phyloP scores from a whole-genome alignment of 805 yeast species.

The Yarrowia sp. region DNA sequence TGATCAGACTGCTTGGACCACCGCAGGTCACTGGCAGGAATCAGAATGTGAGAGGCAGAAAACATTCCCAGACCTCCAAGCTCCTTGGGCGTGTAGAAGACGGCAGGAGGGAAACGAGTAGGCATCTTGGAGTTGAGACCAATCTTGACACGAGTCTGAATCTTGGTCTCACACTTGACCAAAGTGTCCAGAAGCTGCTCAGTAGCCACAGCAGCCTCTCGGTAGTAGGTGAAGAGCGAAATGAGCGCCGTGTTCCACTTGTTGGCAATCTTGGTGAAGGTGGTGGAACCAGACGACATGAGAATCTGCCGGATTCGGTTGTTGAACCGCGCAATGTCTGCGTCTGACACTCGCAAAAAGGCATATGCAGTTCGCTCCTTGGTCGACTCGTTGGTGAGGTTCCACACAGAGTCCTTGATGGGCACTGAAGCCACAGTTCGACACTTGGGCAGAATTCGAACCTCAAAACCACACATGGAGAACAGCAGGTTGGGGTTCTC shows the following conservation, averaged over 20 bases:
- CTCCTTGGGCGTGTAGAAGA: conserved; percentile 95
- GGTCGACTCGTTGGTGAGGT: conserved; percentile 61
- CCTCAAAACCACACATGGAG: conserved; percentile 93
- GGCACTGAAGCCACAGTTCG: conserved; percentile 55
- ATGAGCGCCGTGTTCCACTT: conserved; percentile 94
- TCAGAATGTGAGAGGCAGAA: conserved; percentile 91
- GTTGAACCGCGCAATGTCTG: conserved; percentile 74
- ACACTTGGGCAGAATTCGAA: conserved; percentile 74
- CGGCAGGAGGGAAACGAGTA: conserved; percentile 97
- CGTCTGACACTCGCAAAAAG: conserved; percentile 73
- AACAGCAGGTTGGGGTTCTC: conserved; percentile 88
- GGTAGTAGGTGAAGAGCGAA: conserved; percentile 78
- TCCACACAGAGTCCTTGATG: conserved; percentile 87
- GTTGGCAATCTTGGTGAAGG: conserved; percentile 89
- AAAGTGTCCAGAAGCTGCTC: conserved; percentile 70
- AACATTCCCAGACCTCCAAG: conserved; percentile 97
- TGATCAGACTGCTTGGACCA: conserved; percentile 88
- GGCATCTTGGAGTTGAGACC: conserved; percentile 99
- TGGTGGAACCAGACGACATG: conserved; percentile 93
- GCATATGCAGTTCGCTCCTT: conserved; percentile 90
- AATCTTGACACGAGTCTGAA: conserved; percentile 89
- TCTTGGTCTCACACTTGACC: conserved; percentile 87
- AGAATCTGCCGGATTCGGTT: conserved; percentile 82
- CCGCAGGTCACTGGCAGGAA: conserved; percentile 85
- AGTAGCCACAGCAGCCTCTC: conserved; percentile 90